Conservation (phyloP, 495 filamentous ascomycete genomes). For the Trichoderma gamsii region DNA sequence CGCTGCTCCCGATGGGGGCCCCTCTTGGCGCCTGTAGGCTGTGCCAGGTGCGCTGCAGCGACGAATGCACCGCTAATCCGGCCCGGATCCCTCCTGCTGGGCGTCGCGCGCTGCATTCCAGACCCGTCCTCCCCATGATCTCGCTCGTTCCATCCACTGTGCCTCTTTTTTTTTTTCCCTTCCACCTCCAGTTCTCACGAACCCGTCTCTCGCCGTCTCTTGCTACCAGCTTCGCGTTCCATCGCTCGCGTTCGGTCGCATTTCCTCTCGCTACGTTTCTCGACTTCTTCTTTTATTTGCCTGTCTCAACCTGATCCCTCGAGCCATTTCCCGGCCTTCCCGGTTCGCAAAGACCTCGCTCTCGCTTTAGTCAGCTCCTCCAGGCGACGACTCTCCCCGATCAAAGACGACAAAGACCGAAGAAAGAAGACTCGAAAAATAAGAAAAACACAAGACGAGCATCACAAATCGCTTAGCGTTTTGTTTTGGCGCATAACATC, state of each 20-base stretch:
- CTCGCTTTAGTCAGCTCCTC: neutral
- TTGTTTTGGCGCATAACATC: neutral
- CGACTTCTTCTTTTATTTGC: neutral
- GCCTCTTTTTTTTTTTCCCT: neutral
- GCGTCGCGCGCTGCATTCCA: neutral
- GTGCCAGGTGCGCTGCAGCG: neutral
- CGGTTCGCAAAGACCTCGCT: neutral
- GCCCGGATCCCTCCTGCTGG: neutral
- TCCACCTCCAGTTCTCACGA: neutral
- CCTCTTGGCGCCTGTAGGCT: conserved; percentile 7
- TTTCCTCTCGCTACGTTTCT: conserved; percentile 6
- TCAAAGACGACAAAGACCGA: neutral
- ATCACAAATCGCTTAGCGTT: neutral
- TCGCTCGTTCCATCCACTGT: neutral
- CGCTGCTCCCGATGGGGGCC: conserved; percentile 7
- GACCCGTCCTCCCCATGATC: neutral
- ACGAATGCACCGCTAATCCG: neutral
- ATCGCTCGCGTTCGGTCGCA: conserved; percentile 4
- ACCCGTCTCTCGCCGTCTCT: neutral
- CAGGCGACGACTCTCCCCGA: neutral
- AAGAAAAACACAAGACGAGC: neutral
- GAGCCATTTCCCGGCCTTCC: neutral
- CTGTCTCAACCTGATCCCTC: neutral
- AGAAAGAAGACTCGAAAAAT: neutral
- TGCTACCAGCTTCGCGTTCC: neutral